Percentiles rank a stretch among this genome's conserved stretches.
Conservation (phyloP, 306 rosid genomes). For the Begonia loranthoides region DNA sequence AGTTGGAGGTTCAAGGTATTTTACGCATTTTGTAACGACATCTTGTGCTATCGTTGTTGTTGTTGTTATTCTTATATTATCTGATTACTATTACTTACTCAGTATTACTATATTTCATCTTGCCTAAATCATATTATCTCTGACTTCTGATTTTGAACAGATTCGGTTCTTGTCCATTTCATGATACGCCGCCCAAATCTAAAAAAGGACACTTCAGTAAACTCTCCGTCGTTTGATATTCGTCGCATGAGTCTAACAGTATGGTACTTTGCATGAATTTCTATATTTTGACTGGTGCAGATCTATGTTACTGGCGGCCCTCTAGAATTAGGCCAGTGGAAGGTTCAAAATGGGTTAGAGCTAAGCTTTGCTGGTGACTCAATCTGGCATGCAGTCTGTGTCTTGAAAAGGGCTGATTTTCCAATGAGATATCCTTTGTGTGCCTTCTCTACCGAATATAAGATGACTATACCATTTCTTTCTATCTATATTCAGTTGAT, state of each 20-base stretch:
- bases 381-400: constrained; percentile 74
- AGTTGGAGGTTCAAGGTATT: constrained; percentile 42
- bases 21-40: background rate
- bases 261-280: constrained; percentile 9
- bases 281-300: constrained; percentile 29
- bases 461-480: background rate
- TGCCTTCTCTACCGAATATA: constrained; percentile 11
- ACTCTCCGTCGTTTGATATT: constrained; percentile 8
- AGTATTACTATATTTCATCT: constrained; percentile 11
- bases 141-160: constrained; percentile 29
- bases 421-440: constrained; percentile 71
- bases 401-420: constrained; percentile 46
- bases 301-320: constrained; percentile 61
- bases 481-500: constrained; percentile 6
- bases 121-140: constrained; percentile 9
- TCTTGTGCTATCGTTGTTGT: background rate
- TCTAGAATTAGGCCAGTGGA: constrained; percentile 70
- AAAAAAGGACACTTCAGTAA: constrained; percentile 61
- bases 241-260: background rate
- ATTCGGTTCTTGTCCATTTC: constrained; percentile 50
- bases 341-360: constrained; percentile 49
- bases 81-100: constrained; percentile 8
- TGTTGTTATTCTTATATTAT: background rate
- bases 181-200: constrained; percentile 66
- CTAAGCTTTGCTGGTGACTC: constrained; percentile 68